phyloP scores from a whole-genome alignment of 306 rosid genomes.

The Luffa aegyptiaca region DNA sequence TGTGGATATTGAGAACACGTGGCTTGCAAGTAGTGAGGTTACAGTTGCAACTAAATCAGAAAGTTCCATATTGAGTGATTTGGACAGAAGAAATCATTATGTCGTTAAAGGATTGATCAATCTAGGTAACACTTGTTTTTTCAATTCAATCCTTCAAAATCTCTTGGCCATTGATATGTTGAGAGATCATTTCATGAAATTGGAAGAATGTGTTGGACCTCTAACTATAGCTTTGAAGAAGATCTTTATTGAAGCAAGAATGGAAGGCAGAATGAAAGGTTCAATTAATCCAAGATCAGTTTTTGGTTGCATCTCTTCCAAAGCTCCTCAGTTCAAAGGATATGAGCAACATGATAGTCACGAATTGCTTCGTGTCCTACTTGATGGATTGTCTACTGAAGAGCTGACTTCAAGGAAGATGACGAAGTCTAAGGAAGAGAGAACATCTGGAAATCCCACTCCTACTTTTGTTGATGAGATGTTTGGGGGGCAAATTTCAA shows the following conservation, averaged over 20 bases:
- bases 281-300: constrained; percentile 66
- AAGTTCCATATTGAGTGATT: constrained; percentile 19
- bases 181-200: constrained; percentile 41
- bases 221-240: constrained; percentile 67
- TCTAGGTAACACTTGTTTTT: constrained; percentile 96
- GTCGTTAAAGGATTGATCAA: constrained; percentile 65
- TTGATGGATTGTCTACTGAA: constrained; percentile 76
- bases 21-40: constrained; percentile 36
- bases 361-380: constrained; percentile 74
- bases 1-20: constrained; percentile 32
- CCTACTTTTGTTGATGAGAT: constrained; percentile 61
- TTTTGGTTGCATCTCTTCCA: constrained; percentile 69
- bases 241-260: constrained; percentile 50
- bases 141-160: constrained; percentile 84
- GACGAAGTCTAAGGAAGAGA: constrained; percentile 36
- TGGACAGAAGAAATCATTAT: constrained; percentile 42
- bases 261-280: constrained; percentile 46
- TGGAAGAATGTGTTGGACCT: constrained; percentile 54
- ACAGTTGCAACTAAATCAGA: constrained; percentile 41
- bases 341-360: constrained; percentile 97
- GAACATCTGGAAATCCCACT: constrained; percentile 25
- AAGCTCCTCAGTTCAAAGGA: constrained; percentile 88
- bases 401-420: constrained; percentile 51
- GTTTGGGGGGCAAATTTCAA: constrained; percentile 87
- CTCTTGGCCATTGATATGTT: constrained; percentile 62